Percentiles rank a stretch among this genome's conserved stretches.
Conservation (phyloP, 2,329 filamentous ascomycete genomes). For the Trichophyton simii region DNA sequence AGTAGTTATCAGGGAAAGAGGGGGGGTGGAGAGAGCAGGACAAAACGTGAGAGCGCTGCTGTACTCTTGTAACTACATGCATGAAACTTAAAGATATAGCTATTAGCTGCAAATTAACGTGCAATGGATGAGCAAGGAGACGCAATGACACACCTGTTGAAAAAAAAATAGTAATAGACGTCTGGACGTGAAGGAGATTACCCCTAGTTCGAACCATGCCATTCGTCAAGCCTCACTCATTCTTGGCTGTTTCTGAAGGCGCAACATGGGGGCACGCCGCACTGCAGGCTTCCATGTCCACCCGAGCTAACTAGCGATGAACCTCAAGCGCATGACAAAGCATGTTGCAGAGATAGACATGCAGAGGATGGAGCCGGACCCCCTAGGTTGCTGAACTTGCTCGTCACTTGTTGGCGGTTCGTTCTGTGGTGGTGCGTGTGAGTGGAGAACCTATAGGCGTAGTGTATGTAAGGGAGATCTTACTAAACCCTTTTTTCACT, state of each 20-base stretch:
- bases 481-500: not conserved
- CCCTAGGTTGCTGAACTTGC: not conserved
- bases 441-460: not conserved
- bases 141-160: not conserved
- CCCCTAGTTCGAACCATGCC: not conserved
- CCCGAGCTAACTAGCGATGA: not conserved
- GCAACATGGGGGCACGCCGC: not conserved
- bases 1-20: not conserved
- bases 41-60: not conserved
- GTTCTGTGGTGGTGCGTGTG: not conserved
- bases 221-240: not conserved
- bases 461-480: constrained; percentile 6
- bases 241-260: not conserved
- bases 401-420: not conserved
- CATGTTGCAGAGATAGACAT: not conserved
- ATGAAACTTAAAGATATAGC: not conserved
- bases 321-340: not conserved
- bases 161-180: not conserved
- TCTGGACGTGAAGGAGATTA: not conserved
- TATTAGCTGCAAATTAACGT: not conserved
- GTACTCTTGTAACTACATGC: not conserved
- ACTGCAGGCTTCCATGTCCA: not conserved
- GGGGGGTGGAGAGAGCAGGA: not conserved
- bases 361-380: not conserved
- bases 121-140: not conserved